Percentiles rank a stretch among this genome's conserved stretches.
Evolutionary conservation across 2,329 filamentous ascomycete genomes (phyloP).

Genomic region (Teratosphaeria destructans): DNA sequence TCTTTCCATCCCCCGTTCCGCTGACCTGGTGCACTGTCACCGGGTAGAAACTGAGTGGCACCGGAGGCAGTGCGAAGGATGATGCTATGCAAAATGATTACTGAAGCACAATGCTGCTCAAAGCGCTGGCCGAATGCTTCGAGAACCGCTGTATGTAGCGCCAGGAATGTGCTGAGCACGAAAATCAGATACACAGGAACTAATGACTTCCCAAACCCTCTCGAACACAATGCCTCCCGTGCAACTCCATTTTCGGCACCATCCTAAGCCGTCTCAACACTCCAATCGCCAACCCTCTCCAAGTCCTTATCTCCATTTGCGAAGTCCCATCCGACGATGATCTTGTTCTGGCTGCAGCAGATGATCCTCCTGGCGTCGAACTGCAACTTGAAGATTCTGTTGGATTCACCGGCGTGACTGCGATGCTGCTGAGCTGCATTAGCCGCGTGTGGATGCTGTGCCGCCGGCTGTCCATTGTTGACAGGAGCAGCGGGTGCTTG

Average conservation of each 20-base stretch:
- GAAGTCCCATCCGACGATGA: conserved; percentile 97
- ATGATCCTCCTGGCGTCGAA: conserved; percentile 90
- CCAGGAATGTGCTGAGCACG: background rate
- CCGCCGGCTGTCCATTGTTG: background rate
- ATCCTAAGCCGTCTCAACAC: conserved; percentile 18
- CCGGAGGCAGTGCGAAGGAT: background rate
- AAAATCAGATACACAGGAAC: background rate
- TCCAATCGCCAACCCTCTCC: conserved; percentile 24
- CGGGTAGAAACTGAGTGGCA: background rate
- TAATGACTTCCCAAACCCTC: background rate
- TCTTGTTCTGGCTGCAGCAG: conserved; percentile 82
- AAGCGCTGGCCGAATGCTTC: background rate
- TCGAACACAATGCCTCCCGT: background rate
- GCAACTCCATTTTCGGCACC: background rate
- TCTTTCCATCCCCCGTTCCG: no score
- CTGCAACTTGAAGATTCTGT: conserved; percentile 87
- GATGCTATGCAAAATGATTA: background rate
- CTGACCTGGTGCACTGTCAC: background rate
- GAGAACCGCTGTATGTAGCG: background rate
- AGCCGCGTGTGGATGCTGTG: conserved; percentile 13
- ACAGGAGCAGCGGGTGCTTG: background rate
- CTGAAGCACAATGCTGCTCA: background rate
- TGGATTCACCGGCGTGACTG: conserved; percentile 24
- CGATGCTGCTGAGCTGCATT: conserved; percentile 15
- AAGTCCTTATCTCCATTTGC: conserved; percentile 68